These are phyloP conservation scores for Acanthamoeba healyi DNA, from an alignment of 208 protist species.

Conservation along the genomic window DNA sequence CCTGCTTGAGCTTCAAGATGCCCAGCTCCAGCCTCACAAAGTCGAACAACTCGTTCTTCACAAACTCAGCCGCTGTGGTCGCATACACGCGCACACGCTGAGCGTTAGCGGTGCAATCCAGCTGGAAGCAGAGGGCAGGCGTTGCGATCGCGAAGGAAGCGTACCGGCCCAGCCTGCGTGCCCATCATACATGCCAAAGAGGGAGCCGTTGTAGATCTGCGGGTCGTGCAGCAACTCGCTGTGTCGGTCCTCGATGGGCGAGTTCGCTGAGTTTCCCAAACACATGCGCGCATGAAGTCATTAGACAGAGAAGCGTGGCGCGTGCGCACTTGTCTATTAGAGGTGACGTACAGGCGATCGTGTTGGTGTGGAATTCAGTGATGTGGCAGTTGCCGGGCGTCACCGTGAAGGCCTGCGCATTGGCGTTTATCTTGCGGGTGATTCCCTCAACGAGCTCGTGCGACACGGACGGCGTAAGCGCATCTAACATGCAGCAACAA, in stretches of 20 bases:
- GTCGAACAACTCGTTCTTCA: slow-evolving; percentile 32
- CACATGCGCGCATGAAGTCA: no score
- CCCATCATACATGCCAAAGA: slow-evolving; percentile 22
- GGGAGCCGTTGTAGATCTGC: slow-evolving; percentile 6
- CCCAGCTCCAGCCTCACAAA: slow-evolving; percentile 38
- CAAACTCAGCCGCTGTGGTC: slow-evolving; percentile 9
- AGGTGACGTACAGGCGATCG: neutral
- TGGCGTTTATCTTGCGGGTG: neutral
- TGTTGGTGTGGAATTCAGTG: slow-evolving; percentile 34
- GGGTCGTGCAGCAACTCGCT: slow-evolving; percentile 8
- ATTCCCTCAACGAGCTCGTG: neutral
- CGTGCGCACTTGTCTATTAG: no score
- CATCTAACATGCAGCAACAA: neutral
- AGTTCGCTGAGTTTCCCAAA: slow-evolving; percentile 18
- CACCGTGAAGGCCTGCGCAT: neutral
- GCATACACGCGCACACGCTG: neutral
- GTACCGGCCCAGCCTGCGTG: slow-evolving; percentile 6
- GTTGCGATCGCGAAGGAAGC: neutral
- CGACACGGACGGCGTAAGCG: neutral
- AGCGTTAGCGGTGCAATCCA: neutral
- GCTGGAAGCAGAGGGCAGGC: no score
- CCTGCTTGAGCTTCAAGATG: slow-evolving; percentile 49
- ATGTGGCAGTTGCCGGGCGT: neutral
- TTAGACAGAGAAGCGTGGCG: no score
- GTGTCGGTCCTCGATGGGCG: slow-evolving; percentile 15